phyloP scores from a whole-genome alignment of 495 filamentous ascomycete species.

The Neurospora tetrasperma region DNA sequence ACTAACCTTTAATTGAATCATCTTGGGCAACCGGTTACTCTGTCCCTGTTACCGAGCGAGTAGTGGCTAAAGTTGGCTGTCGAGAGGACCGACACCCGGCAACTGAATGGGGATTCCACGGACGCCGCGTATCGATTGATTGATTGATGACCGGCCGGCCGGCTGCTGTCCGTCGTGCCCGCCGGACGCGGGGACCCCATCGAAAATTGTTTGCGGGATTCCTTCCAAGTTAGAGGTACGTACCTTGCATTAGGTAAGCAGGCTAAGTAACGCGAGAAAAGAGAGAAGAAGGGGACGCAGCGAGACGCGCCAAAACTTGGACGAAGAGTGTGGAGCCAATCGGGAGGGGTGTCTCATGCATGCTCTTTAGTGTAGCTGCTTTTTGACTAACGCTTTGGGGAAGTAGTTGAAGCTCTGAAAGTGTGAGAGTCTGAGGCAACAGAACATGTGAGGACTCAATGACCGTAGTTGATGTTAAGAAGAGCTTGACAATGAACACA shows the following conservation, averaged over 20 bases:
- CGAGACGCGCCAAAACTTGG: not conserved
- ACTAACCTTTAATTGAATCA: slow-evolving; percentile 87
- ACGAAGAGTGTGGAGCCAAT: slow-evolving; percentile 1
- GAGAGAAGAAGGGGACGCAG: not conserved
- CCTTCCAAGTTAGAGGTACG: too few species aligned
- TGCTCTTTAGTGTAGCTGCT: slow-evolving; percentile 7
- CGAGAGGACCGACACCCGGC: not conserved
- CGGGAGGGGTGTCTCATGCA: slow-evolving; percentile 11
- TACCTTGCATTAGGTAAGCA: slow-evolving; percentile 15
- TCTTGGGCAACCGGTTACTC: slow-evolving; percentile 38
- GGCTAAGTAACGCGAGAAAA: not conserved
- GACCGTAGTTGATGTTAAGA: too few species aligned
- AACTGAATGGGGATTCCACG: not conserved
- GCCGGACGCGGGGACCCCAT: not conserved
- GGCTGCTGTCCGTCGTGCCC: not conserved
- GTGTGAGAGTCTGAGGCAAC: too few species aligned
- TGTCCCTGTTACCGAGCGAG: not conserved
- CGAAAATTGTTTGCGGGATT: slow-evolving; percentile 16
- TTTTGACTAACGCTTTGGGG: not conserved
- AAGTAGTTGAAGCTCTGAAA: not conserved
- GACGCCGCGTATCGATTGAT: not conserved
- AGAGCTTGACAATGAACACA: too few species aligned
- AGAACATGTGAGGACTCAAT: too few species aligned
- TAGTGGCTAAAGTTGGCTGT: not conserved
- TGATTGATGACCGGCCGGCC: not conserved